Conservation (phyloP, 2,329 filamentous ascomycete species). For the Colletotrichum somersetense region DNA sequence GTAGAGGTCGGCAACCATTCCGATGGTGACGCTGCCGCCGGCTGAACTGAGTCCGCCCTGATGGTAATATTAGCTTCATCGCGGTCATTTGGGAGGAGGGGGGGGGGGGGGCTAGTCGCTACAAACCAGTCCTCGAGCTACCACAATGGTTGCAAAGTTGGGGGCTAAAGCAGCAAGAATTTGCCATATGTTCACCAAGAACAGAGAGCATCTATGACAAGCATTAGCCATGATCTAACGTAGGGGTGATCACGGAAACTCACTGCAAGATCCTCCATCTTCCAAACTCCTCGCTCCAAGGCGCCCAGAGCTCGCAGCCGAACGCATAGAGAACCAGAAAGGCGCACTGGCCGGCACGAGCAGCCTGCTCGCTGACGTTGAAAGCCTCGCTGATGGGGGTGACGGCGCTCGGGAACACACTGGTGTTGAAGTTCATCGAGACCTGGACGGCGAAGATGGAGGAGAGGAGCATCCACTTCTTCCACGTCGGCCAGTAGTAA, state of each 20-base stretch:
- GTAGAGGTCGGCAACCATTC: constrained; percentile 75
- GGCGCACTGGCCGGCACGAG: constrained; percentile 60
- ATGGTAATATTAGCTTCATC: not conserved
- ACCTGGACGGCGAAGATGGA: constrained; percentile 66
- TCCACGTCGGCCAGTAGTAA: constrained; percentile 57
- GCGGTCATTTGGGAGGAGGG: no score
- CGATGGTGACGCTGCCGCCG: constrained; percentile 74
- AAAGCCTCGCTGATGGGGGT: constrained; percentile 59
- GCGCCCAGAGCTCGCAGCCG: constrained; percentile 65
- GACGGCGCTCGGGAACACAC: constrained; percentile 64
- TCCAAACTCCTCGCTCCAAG: constrained; percentile 66
- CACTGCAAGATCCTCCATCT: constrained; percentile 64
- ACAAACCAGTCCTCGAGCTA: constrained; percentile 52
- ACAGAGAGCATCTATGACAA: constrained; percentile 47
- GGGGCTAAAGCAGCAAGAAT: constrained; percentile 58
- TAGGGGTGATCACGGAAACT: constrained; percentile 43
- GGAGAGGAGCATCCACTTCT: constrained; percentile 65
- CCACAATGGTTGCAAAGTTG: constrained; percentile 57
- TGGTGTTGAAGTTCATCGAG: constrained; percentile 69
- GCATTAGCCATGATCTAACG: not conserved
- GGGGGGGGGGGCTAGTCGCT: no score
- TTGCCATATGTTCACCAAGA: constrained; percentile 68
- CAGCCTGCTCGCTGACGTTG: constrained; percentile 58
- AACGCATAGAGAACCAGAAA: constrained; percentile 67
- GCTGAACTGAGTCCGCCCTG: constrained; percentile 72